Evolutionary conservation across 1,284 basidiomycete species (phyloP).

Genomic region (Thecaphora thlaspeos): DNA sequence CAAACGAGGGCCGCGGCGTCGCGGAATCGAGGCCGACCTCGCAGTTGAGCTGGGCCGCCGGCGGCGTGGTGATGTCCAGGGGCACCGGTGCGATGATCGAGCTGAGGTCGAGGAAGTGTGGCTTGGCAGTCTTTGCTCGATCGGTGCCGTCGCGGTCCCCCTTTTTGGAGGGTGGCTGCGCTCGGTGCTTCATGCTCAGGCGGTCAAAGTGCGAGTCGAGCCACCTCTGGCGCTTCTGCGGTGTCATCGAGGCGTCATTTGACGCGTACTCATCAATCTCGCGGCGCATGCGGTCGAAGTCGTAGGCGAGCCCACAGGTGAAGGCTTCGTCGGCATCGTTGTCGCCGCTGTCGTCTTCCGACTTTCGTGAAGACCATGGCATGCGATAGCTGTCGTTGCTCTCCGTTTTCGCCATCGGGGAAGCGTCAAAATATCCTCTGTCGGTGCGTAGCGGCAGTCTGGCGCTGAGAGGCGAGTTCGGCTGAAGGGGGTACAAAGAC

Average conservation of each 20-base stretch:
- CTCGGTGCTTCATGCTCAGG: slow-evolving; percentile 18
- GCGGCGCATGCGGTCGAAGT: slow-evolving; percentile 25
- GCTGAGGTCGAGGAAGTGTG: slow-evolving; percentile 38
- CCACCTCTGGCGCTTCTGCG: slow-evolving; percentile 21
- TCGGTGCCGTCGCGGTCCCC: slow-evolving; percentile 1
- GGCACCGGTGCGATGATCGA: slow-evolving; percentile 28
- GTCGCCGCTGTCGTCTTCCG: background rate
- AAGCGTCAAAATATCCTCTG: background rate
- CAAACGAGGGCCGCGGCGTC: slow-evolving; percentile 25
- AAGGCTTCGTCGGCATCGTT: slow-evolving; percentile 1
- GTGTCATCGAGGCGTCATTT: background rate
- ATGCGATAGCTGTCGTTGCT: background rate
- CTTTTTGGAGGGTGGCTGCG: slow-evolving; percentile 5
- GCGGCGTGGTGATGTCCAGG: slow-evolving; percentile 22
- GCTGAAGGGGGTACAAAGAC: background rate
- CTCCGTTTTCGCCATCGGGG: background rate
- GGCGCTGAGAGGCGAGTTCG: background rate
- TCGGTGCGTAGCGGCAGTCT: background rate
- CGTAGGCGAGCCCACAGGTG: slow-evolving; percentile 25
- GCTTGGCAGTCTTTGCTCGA: slow-evolving; percentile 8
- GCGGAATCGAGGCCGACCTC: slow-evolving; percentile 15
- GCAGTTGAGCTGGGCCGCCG: slow-evolving; percentile 17
- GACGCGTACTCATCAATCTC: background rate
- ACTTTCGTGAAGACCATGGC: background rate
- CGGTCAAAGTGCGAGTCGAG: slow-evolving; percentile 30